Evolutionary conservation across 305 asterid species (phyloP), one percentile per base, ranked within the genome.

Genomic region (Salvia sclarea): DNA sequence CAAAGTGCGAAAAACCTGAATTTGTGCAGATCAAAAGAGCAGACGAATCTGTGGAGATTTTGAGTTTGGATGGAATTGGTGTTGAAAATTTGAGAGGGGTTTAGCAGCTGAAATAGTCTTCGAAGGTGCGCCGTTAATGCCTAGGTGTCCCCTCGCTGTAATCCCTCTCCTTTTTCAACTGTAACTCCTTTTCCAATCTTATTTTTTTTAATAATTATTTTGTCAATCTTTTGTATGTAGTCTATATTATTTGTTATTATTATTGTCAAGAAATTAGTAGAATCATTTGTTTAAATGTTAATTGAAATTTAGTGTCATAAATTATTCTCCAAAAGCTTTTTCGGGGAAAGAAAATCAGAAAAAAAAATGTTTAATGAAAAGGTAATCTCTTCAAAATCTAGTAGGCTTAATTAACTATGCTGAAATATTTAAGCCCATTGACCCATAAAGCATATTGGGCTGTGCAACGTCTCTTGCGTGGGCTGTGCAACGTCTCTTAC

Each of bases 1-100:
- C 11, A 6, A 49, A 50, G 60, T 13, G 69, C 44, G 53, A 43
- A 12, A 17, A 31, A 81, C 78, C 82, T 75, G 76, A 75, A 68
- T 31, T 61, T 49, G 2, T 28, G 79, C 66, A 70, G 69, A 57
- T 69, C 54, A 50, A 68, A 67, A 12, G 62, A 40, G 48, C 35
- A 41, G 66, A 56, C 48, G 37, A 53, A 8, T 5, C 5, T 0
- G 30, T 21, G 33, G 5, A 43, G 80, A 59, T 58, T 38, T 69
- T 50, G 68, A 35, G 50, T 59, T 52, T 20, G 69, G 43, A 56
- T 33, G 50, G 70, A 58, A 12, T 47, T 35, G 6, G 78, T 31
- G 56, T 48, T 62, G 38, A 52, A 49, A 64, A 31, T 18, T 48
- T 57, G 56, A 50, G 62, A 25, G 74, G 76, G 56, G 56, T 66